Evolutionary conservation across 305 asterid genomes (phyloP).

Genomic region (Plantago lanceolata): DNA sequence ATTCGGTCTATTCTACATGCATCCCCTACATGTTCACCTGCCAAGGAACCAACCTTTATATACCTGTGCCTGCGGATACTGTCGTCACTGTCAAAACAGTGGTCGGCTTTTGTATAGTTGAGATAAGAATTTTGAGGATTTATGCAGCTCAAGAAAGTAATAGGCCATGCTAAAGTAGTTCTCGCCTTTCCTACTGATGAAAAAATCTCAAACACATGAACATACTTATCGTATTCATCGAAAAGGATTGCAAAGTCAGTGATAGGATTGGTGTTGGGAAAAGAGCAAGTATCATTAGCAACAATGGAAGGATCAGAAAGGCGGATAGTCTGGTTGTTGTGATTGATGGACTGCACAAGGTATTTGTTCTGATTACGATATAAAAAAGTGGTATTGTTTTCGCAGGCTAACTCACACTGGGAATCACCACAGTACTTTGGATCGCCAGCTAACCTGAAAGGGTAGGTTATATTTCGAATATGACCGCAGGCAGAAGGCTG

Average conservation of each 20-base stretch:
- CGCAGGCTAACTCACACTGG: neutral
- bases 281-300: neutral
- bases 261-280: neutral
- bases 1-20: neutral
- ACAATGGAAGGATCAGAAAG: neutral
- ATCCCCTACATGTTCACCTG: neutral
- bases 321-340: neutral
- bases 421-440: neutral
- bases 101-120: neutral
- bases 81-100: neutral
- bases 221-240: neutral
- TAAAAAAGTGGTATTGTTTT: neutral
- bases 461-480: neutral
- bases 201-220: neutral
- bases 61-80: neutral
- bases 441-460: neutral
- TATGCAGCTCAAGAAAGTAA: constrained; percentile 25
- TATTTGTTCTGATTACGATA: neutral
- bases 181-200: neutral
- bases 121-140: constrained; percentile 7
- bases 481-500: neutral
- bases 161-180: neutral
- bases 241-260: neutral
- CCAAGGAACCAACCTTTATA: neutral
- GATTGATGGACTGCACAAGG: neutral